Conservation (phyloP, 129 eudicot genomes). For the Escallonia herrerae region DNA sequence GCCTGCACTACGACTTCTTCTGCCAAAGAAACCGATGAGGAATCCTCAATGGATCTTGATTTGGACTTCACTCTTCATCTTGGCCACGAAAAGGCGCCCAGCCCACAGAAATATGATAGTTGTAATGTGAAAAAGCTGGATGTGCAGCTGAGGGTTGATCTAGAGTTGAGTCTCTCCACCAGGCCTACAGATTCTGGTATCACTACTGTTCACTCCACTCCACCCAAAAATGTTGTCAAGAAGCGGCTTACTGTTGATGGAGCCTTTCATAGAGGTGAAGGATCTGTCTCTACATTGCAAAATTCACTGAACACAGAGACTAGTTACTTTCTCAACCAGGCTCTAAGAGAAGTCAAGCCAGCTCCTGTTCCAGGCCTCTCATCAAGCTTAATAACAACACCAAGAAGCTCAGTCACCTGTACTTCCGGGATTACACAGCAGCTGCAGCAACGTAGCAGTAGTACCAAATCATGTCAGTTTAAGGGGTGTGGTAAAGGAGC, state of each 20-base stretch:
- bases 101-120: constrained; percentile 29
- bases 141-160: constrained; percentile 32
- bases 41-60: constrained; percentile 62
- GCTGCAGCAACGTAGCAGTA: constrained; percentile 34
- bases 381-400: constrained; percentile 44
- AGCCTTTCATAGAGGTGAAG: constrained; percentile 31
- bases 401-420: constrained; percentile 68
- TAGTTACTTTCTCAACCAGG: constrained; percentile 26
- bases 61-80: constrained; percentile 66
- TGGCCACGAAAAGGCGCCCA: constrained; percentile 44
- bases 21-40: constrained; percentile 57
- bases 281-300: constrained; percentile 26
- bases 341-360: constrained; percentile 20
- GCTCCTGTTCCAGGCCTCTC: constrained; percentile 36
- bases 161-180: constrained; percentile 53
- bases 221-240: constrained; percentile 18
- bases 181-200: constrained; percentile 68
- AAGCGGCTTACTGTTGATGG: constrained; percentile 15
- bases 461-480: constrained; percentile 48
- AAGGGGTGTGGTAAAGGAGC: constrained; percentile 60
- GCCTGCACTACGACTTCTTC: constrained; percentile 70
- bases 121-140: constrained; percentile 16
- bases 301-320: constrained; percentile 21
- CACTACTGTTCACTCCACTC: constrained; percentile 37
- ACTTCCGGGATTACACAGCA: constrained; percentile 50